These are phyloP conservation scores for Yamadazyma sp. DNA, from an alignment of 805 yeast species.

Conservation along the genomic window DNA sequence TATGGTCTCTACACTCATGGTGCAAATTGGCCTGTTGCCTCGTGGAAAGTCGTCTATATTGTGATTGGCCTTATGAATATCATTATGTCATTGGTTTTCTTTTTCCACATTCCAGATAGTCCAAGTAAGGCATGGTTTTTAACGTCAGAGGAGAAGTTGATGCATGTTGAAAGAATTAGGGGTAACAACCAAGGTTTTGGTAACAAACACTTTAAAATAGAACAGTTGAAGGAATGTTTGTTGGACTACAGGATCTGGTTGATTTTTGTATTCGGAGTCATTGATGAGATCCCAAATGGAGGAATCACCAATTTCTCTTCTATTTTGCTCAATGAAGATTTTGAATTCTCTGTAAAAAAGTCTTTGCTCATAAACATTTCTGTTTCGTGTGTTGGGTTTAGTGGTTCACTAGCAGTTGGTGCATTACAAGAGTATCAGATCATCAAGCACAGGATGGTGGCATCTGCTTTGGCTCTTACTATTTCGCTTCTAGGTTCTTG, in stretches of 20 bases:
- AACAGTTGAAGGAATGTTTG: conserved; percentile 37
- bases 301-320: conserved; percentile 35
- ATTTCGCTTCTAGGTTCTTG: conserved; percentile 17
- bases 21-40: conserved; percentile 37
- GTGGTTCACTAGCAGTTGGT: conserved; percentile 30
- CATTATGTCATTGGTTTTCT: conserved; percentile 45
- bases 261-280: conserved; percentile 27
- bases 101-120: conserved; percentile 41
- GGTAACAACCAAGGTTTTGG: conserved; percentile 43
- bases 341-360: conserved; percentile 26
- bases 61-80: conserved; percentile 60
- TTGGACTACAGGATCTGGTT: conserved; percentile 34
- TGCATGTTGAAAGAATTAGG: conserved; percentile 32
- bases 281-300: conserved; percentile 33
- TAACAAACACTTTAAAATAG: conserved; percentile 32
- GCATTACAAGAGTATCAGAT: conserved; percentile 28
- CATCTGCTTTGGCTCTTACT: conserved; percentile 22
- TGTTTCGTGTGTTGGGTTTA: conserved; percentile 45
- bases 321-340: conserved; percentile 25
- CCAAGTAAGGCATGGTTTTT: conserved; percentile 39
- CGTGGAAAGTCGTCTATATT: conserved; percentile 65
- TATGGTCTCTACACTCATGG: conserved; percentile 49
- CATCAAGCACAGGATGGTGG: conserved; percentile 25
- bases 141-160: conserved; percentile 29
- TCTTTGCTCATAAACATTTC: conserved; percentile 48